phyloP scores from a whole-genome alignment of 2,329 filamentous ascomycete species.

The Thyridium curvatum region DNA sequence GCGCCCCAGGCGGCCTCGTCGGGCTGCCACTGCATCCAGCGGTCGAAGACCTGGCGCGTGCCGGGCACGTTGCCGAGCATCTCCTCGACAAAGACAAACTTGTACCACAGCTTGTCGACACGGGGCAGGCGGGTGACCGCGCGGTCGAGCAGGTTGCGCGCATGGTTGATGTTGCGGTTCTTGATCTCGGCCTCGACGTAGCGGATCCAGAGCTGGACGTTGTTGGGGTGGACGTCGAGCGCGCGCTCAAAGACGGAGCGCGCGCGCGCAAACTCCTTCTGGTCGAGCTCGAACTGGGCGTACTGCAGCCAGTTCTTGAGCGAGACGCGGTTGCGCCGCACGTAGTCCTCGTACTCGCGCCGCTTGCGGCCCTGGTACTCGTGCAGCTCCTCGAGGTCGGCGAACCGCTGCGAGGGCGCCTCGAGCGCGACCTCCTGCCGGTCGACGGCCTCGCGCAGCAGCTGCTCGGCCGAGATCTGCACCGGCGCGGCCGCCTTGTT shows the following conservation, averaged over 20 bases:
- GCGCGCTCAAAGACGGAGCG: conserved; percentile 92
- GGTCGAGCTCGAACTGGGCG: conserved; percentile 93
- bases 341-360: conserved; percentile 97
- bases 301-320: conserved; percentile 99
- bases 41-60: conserved; percentile 88
- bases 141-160: conserved; percentile 86
- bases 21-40: conserved; percentile 98
- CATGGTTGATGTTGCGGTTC: conserved; percentile 91
- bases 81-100: conserved; percentile 98
- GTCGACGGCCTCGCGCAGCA: conserved; percentile 94
- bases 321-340: conserved; percentile 86
- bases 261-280: conserved; percentile 92
- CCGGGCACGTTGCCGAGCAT: conserved; percentile 91
- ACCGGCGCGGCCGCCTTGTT: conserved; percentile 92
- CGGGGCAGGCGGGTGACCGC: conserved; percentile 89
- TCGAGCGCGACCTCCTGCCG: conserved; percentile 84
- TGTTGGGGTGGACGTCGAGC: conserved; percentile 84
- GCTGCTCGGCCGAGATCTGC: conserved; percentile 93
- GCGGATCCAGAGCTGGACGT: conserved; percentile 76
- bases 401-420: conserved; percentile 89
- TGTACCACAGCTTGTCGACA: conserved; percentile 97
- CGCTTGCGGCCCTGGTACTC: conserved; percentile 95
- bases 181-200: conserved; percentile 96
- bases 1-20: conserved; percentile 93
- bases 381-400: conserved; percentile 94